Evolutionary conservation across 768 basidiomycete genomes (phyloP).

Genomic region (Suillus alpinus): DNA sequence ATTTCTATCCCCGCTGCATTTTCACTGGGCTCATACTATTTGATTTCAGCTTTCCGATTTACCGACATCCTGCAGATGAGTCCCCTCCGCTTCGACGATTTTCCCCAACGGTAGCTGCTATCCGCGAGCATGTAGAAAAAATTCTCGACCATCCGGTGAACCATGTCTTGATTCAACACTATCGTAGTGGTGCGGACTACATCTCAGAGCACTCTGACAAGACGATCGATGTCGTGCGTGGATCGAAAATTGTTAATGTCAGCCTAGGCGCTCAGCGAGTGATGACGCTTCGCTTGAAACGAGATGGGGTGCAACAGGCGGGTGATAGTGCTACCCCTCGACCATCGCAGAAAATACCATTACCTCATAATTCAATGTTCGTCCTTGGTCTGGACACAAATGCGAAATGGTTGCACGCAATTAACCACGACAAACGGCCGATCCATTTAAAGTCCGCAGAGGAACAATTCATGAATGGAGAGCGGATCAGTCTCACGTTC

Average conservation of each 20-base stretch:
- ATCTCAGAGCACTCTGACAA: conserved; percentile 89
- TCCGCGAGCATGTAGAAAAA: conserved; percentile 61
- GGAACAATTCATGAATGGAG: conserved; percentile 57
- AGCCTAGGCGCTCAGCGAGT: conserved; percentile 74
- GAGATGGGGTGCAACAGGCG: conserved; percentile 33
- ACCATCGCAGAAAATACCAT: conserved; percentile 58
- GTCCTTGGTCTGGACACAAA: conserved; percentile 76
- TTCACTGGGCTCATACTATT: not conserved
- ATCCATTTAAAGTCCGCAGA: conserved; percentile 46
- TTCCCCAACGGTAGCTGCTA: conserved; percentile 63
- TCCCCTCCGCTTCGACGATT: conserved; percentile 68
- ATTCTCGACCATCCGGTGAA: conserved; percentile 67
- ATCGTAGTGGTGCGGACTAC: conserved; percentile 75
- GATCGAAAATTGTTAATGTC: conserved; percentile 77
- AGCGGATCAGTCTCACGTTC: conserved; percentile 79
- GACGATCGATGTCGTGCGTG: conserved; percentile 75
- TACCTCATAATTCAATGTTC: conserved; percentile 83
- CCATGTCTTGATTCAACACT: conserved; percentile 80
- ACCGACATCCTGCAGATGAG: conserved; percentile 80
- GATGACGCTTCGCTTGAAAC: conserved; percentile 74
- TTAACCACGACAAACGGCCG: conserved; percentile 73
- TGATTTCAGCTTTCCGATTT: conserved; percentile 61
- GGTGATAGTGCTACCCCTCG: conserved; percentile 30
- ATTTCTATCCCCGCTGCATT: conserved; percentile 12
- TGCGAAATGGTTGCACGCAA: conserved; percentile 70